These are phyloP conservation scores for Cymodocea nodosa DNA, from an alignment of 116 monocot species.

Conservation along the genomic window DNA sequence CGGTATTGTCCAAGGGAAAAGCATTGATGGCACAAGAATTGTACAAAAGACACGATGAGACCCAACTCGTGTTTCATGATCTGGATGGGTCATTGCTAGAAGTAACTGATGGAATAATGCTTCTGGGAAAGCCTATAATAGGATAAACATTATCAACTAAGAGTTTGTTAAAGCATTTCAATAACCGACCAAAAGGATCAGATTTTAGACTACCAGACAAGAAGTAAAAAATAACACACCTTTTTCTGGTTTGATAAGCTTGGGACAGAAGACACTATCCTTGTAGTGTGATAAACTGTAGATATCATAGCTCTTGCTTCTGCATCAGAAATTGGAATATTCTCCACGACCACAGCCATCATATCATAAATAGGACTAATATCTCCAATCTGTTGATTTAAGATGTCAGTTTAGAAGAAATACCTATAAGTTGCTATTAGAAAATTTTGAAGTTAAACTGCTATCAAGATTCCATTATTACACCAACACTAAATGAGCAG, in stretches of 20 bases:
- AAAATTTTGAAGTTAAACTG: neutral
- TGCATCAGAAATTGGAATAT: constrained; percentile 37
- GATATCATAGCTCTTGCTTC: constrained; percentile 57
- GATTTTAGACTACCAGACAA: neutral
- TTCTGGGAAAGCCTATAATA: constrained; percentile 87
- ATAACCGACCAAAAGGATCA: neutral
- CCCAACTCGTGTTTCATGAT: constrained; percentile 68
- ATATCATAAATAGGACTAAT: constrained; percentile 78
- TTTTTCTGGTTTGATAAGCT: constrained; percentile 55
- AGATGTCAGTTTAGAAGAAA: constrained; percentile 4
- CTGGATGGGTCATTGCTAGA: constrained; percentile 76
- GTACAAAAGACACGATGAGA: constrained; percentile 70
- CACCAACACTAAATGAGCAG: neutral
- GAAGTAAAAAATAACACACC: constrained; percentile 22
- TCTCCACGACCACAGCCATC: constrained; percentile 73
- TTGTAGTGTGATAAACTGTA: constrained; percentile 49
- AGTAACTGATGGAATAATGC: constrained; percentile 90
- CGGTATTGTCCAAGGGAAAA: constrained; percentile 47
- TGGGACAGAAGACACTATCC: constrained; percentile 46
- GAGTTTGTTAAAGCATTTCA: neutral
- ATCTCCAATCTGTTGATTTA: constrained; percentile 67
- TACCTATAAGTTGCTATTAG: neutral
- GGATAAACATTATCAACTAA: constrained; percentile 4
- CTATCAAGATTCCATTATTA: neutral
- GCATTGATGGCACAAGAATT: constrained; percentile 52